These are phyloP conservation scores for Chaetomium sp. DNA, from an alignment of 2,329 filamentous ascomycete species.

Conservation along the genomic window DNA sequence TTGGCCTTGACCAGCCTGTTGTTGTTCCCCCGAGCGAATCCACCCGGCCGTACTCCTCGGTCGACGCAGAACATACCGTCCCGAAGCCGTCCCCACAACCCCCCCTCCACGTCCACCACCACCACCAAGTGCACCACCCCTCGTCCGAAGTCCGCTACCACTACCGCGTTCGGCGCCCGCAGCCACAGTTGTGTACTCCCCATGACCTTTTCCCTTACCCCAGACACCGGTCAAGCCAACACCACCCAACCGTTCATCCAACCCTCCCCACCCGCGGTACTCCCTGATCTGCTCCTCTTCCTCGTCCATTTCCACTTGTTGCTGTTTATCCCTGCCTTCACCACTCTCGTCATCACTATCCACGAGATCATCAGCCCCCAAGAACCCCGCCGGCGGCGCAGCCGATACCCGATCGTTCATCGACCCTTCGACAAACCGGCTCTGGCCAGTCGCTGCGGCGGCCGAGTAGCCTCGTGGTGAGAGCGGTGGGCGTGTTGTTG, in stretches of 20 bases:
- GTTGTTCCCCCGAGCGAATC: neutral
- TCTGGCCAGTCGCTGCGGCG: slow-evolving; percentile 25
- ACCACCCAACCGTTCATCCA: too few relatives aligned
- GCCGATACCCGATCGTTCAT: slow-evolving; percentile 77
- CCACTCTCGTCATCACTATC: neutral
- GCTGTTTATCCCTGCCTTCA: neutral
- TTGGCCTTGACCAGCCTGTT: slow-evolving; percentile 4
- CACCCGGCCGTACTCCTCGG: slow-evolving; percentile 11
- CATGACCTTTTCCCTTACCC: too few relatives aligned
- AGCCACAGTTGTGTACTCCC: too few relatives aligned
- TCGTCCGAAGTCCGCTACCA: neutral
- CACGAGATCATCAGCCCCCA: slow-evolving; percentile 32
- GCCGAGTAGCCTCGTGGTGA: slow-evolving; percentile 7
- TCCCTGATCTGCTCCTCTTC: neutral
- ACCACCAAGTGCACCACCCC: neutral
- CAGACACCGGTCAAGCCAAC: too few relatives aligned
- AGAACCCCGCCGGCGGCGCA: slow-evolving; percentile 62
- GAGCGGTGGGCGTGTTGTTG: neutral
- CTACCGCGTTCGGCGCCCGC: too few relatives aligned
- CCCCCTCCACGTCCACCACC: neutral
- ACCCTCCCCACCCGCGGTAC: too few relatives aligned
- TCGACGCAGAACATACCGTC: slow-evolving; percentile 7
- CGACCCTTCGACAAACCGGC: slow-evolving; percentile 70
- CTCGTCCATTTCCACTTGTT: neutral
- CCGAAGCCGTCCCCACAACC: neutral